A percentile compares a stretch with the other conserved stretches of the same genome.
Conservation (phyloP, 2,329 filamentous ascomycete genomes). For the Fusarium haematococcum region DNA sequence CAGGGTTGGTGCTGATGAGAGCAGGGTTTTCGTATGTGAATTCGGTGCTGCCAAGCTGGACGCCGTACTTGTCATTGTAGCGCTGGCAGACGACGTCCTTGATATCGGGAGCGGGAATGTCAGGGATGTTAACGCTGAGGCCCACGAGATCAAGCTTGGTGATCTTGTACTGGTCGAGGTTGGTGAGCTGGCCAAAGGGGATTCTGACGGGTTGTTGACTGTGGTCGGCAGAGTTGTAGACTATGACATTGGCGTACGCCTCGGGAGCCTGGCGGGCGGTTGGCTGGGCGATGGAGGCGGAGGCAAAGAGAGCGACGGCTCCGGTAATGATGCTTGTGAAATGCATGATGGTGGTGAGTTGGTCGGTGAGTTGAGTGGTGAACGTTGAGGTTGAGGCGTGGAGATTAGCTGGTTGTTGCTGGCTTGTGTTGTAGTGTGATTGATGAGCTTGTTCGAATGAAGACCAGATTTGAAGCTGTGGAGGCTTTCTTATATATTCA, state of each 20-base stretch:
- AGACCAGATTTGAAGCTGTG: fast-evolving
- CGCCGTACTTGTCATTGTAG: slow-evolving; percentile 28
- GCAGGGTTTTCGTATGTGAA: slow-evolving; percentile 24
- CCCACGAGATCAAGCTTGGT: slow-evolving; percentile 21
- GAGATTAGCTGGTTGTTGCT: neutral
- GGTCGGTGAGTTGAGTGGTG: neutral
- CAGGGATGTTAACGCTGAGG: slow-evolving; percentile 16
- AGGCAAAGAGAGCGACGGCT: slow-evolving; percentile 9
- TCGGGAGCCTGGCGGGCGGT: slow-evolving; percentile 7
- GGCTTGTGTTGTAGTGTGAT: neutral
- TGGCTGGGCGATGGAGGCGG: slow-evolving; percentile 4
- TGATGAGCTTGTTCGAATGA: neutral
- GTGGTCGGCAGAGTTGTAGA: slow-evolving; percentile 13
- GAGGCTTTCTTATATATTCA: neutral
- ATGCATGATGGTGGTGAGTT: slow-evolving; percentile 5
- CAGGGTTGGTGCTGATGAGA: slow-evolving; percentile 29
- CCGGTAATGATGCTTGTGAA: slow-evolving; percentile 13
- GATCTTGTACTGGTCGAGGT: slow-evolving; percentile 9
- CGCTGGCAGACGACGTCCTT: slow-evolving; percentile 26
- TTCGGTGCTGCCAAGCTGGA: slow-evolving; percentile 26
- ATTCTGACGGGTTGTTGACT: slow-evolving; percentile 29
- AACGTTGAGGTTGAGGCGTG: neutral
- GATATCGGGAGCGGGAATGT: slow-evolving; percentile 5
- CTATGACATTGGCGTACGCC: slow-evolving; percentile 16
- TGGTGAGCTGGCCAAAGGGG: slow-evolving; percentile 29